Evolutionary conservation across 192 early-diverging fungal species (phyloP).

Genomic region (Funneliformis mosseae): DNA sequence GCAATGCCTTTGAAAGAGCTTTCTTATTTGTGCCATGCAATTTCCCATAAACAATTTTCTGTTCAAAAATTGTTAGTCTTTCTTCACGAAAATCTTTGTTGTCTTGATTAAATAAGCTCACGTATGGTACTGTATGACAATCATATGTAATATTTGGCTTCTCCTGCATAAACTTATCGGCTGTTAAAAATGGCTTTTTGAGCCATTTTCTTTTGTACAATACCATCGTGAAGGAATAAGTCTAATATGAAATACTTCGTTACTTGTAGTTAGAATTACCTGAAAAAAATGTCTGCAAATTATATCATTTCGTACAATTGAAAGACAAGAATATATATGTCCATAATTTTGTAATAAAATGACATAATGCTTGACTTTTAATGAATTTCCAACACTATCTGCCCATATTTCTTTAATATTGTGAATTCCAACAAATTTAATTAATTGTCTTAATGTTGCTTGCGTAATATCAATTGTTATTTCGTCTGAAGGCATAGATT

Average conservation of each 20-base stretch:
- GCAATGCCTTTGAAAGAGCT: not conserved
- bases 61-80: not conserved
- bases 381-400: not conserved
- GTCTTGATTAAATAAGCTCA: not conserved
- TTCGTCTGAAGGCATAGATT: not conserved
- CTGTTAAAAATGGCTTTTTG: not conserved
- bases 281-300: not conserved
- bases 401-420: not conserved
- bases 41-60: not conserved
- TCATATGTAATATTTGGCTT: not conserved
- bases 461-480: not conserved
- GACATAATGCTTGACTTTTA: too few species aligned
- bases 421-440: not conserved
- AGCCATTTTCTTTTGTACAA: not conserved
- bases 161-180: not conserved
- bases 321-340: not conserved
- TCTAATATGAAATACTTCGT: conserved; percentile 5
- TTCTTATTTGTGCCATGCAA: not conserved
- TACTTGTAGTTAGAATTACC: conserved; percentile 2
- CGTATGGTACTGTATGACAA: not conserved
- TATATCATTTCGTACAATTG: not conserved
- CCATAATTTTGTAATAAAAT: not conserved
- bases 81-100: not conserved
- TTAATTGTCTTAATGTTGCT: not conserved
- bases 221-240: not conserved